Base-by-base conservation (phyloP, 768 basidiomycete genomes). In the Postia placenta region DNA sequence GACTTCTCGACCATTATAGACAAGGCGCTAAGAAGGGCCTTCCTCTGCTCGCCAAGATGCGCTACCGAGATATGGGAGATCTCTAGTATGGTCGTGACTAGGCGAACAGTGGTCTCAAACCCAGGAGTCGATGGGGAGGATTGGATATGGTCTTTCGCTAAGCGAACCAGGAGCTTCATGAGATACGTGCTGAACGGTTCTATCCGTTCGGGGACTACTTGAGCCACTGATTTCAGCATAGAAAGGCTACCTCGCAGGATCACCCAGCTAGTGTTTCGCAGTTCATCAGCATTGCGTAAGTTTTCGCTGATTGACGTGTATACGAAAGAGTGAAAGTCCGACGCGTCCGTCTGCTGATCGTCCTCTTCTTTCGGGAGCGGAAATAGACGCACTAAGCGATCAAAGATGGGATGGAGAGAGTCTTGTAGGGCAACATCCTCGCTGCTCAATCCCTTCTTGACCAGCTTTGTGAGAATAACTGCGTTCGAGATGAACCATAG, bases 1-100 rank as follows among this genome's bases (percentile, higher is more conserved):
- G 93, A 94, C 67, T 95, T 92, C 60, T 96, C 94, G 37, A 92
- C 83, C 33, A 98, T 74, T 22, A 83, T 81, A 15, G 83, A 78
- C 52, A 97, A 78, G 11, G 82, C 82, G 51, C 77, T 83, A 43
- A 95, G 69, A 38, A 97, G 75, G 67, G 81, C 82, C 49, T 86
- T 78, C 24, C 96, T 80, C 54, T 92, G 88, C 43, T 99, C 96
- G 9, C 83, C 87, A 20, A 97, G 80, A 56, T 81, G 81, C 5
- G 80, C 78, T n/a, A 95, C 77, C 4, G 90, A 80, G 26, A 78
- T 69, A 48, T 91, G 85, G 55, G 87, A 87, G 37, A 98, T 87
- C 51, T 96, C 90, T 35, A 98, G 77, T 48, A 92, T 84, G n/a
- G 79, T 78, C 43, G 72, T 87, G 51, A 87, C 74, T 17, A 82